These are phyloP conservation scores for Rhododendron griersonianum DNA, from an alignment of 148 eudicot species.

Conservation along the genomic window DNA sequence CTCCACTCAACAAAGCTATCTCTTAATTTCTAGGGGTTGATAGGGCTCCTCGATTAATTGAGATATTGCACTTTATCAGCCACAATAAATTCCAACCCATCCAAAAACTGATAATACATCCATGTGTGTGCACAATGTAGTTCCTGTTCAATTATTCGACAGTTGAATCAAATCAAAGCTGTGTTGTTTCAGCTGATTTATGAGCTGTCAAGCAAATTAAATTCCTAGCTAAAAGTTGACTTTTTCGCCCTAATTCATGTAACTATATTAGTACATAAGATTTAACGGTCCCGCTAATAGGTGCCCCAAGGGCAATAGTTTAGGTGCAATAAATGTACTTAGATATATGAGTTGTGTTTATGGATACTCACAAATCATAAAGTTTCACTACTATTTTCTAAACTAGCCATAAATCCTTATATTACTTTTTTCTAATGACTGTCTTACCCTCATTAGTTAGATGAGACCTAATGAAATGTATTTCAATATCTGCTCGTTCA, in stretches of 20 bases:
- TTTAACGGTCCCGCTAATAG: too few relatives aligned
- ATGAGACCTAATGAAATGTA: too few relatives aligned
- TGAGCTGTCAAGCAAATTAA: not conserved
- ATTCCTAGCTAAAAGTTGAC: not conserved
- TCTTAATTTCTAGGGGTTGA: not conserved
- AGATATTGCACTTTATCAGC: not conserved
- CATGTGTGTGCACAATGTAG: not conserved
- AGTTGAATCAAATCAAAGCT: not conserved
- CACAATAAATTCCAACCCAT: not conserved
- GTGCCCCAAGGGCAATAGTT: too few relatives aligned
- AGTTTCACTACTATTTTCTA: too few relatives aligned
- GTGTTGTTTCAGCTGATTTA: not conserved
- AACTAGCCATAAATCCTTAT: too few relatives aligned
- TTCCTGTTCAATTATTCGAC: not conserved
- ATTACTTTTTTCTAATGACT: too few relatives aligned
- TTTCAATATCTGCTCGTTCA: too few relatives aligned
- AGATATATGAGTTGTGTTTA: too few relatives aligned
- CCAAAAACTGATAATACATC: not conserved
- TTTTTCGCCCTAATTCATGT: not conserved
- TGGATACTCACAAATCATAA: too few relatives aligned
- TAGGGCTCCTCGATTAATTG: not conserved
- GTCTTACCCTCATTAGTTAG: too few relatives aligned
- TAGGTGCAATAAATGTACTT: too few relatives aligned
- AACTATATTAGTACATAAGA: too few relatives aligned
- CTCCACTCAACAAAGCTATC: not conserved